Base-by-base conservation (phyloP, 768 basidiomycete genomes). In the Phlebiopsis gigantea region DNA sequence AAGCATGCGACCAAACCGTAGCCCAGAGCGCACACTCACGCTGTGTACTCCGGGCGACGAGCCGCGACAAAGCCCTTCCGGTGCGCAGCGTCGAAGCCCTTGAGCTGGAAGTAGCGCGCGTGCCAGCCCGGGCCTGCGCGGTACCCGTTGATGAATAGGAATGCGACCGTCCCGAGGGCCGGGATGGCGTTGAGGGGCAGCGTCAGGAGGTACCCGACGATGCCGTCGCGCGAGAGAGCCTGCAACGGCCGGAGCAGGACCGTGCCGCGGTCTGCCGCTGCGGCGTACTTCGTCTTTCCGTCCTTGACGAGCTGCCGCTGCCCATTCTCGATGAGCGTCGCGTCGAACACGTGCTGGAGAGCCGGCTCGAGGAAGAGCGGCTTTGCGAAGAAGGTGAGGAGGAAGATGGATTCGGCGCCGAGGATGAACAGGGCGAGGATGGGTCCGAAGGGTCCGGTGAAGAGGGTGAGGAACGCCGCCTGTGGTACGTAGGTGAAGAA, bases 101-200 rank as follows among this genome's bases (percentile, higher is more conserved):
- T 87, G 47, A 88, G 75, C 69, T 85, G 80, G 73, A 88, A 90
- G 68, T 87, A 90, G 42, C 85, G 77, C 6, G 76, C 65, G 68
- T 87, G 83, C 70, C 79, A 84, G 7, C 74, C 69, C 0, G 85
- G 82, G 2, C 86, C 86, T 21, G 62, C 58, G 19, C 53, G 58
- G 52, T 66, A 58, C 0, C 79, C 79, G 53, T 83, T 82, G 62
- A 77, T 77, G 30, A 81, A 62, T 21, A 87, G 65, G 71, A 90
- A 88, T 57, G 83, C 64, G 15, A 74, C 78, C 2, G 85, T 86
- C 6, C 87, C 86, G 41, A 87, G 73, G 22, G 79, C 75, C 0
- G 87, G 87, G 24, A 90, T 76, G 29, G 82, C 69, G 70, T 88
- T 90, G 51, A 88, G 75, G 17, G 87, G 87, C 5, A 88, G 72